Base-by-base conservation (phyloP, 2,329 filamentous ascomycete genomes). In the Exophiala alcalophila region DNA sequence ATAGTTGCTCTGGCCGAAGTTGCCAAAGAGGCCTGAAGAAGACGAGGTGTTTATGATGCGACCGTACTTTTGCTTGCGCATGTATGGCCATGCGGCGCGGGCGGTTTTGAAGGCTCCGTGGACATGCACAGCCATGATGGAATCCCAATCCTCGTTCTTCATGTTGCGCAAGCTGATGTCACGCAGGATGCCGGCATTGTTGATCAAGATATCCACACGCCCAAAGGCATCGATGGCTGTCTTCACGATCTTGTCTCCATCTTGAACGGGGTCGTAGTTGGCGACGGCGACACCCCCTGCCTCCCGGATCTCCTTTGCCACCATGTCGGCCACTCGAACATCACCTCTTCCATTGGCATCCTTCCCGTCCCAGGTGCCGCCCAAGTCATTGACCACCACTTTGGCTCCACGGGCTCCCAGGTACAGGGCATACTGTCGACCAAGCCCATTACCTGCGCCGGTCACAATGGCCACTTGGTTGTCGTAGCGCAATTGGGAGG, bases 131-230 rank as follows among this genome's bases (percentile, higher is more conserved):
- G 81, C 84, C 69, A 91, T 86, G 63, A 96, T 85, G 57, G 95
- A 71, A 64, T 97, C 91, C 91, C 91, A 98, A 68, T 97, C 92
- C 63, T 84, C 71, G 65, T 97, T 91, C 66, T 83, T 91, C 80
- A 96, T 94, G 71, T 97, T 97, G 78, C 94, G 94, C 74, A 97
- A 96, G 76, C 86, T 90, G 62, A 96, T 68, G 71, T 97, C 90
- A 47, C 91, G 84, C 50, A 95, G 77, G 62, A 61, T 52, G 5
- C 59, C 59, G 9, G 59, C 59, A 26, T 59, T 58, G 25, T 59
- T 58, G 40, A 62, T 50, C 18, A 54, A 35, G 9, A 54, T 48
- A 23, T 54, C 44, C 12, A 54, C 40, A 34, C 41, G 26, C 10
- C 51, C 51, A 21, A 44, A 54, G 5, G 42, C 27, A 9, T 52